These are phyloP conservation scores for Peziza echinospora DNA, from an alignment of 495 filamentous ascomycete genomes.

Conservation along the genomic window DNA sequence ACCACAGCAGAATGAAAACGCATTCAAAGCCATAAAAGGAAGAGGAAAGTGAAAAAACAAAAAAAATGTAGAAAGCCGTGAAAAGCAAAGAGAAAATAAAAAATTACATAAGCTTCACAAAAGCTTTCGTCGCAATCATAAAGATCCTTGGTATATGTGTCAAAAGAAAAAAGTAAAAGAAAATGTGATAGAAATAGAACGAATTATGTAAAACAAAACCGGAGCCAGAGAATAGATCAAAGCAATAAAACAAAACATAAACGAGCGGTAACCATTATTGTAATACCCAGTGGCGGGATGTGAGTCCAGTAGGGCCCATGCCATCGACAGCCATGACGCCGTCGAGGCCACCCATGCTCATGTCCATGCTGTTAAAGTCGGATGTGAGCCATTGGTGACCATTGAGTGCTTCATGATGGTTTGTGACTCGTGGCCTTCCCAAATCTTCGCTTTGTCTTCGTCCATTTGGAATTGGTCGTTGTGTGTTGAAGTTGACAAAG, in stretches of 20 bases:
- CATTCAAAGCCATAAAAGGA: not conserved
- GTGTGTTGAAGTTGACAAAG: conserved; percentile 2
- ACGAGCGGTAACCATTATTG: too few species aligned
- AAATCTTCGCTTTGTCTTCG: not conserved
- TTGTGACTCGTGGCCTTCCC: not conserved
- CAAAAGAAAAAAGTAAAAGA: too few species aligned
- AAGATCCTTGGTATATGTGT: too few species aligned
- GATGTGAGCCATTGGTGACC: not conserved
- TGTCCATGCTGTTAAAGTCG: not conserved
- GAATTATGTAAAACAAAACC: not conserved
- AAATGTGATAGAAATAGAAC: not conserved
- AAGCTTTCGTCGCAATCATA: too few species aligned
- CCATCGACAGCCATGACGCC: not conserved
- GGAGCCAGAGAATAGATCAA: too few species aligned
- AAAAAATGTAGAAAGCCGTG: not conserved
- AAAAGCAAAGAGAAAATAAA: not conserved
- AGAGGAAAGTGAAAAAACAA: not conserved
- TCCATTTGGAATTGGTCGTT: not conserved
- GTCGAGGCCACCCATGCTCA: not conserved
- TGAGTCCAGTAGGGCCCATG: not conserved
- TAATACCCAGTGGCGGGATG: too few species aligned
- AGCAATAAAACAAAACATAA: too few species aligned
- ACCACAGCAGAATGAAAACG: too few species aligned
- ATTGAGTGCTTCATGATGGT: not conserved
- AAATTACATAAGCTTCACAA: not conserved